Conservation (phyloP, 2,329 filamentous ascomycete genomes). For the Chaetomiaceae sp. region DNA sequence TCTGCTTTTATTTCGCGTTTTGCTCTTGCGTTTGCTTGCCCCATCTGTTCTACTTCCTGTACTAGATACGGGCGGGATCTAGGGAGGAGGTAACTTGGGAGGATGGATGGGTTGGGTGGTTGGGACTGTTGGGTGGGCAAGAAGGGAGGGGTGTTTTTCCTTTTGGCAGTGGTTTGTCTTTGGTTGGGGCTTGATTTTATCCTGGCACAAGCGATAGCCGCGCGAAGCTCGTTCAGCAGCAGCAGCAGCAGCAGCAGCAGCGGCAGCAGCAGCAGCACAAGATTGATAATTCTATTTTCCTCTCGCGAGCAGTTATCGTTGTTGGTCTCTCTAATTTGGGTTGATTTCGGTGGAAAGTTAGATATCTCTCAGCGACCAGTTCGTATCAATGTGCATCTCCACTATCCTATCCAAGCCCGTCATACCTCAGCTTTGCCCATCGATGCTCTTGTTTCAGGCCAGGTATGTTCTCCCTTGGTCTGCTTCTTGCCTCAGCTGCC, state of each 20-base stretch:
- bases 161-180: conserved; percentile 6
- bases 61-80: conserved; percentile 25
- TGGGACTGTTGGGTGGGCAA: conserved; percentile 8
- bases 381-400: conserved; percentile 1
- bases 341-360: not conserved
- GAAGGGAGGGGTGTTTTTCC: conserved; percentile 2
- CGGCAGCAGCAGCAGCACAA: too few species aligned
- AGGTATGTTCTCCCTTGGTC: too few species aligned
- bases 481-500: too few species aligned
- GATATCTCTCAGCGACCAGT: not conserved
- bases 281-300: conserved; percentile 7
- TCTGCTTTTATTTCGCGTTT: conserved; percentile 17
- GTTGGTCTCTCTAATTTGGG: not conserved
- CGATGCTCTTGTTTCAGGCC: too few species aligned
- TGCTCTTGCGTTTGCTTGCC: conserved; percentile 22
- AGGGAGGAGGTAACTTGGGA: conserved; percentile 12
- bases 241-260: too few species aligned
- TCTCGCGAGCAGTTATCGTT: not conserved
- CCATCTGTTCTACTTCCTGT: conserved; percentile 27
- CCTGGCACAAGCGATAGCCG: conserved; percentile 1
- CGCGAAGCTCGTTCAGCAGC: conserved; percentile 2
- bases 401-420: not conserved
- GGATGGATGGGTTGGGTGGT: conserved; percentile 12
- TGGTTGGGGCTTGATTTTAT: not conserved
- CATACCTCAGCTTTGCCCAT: too few species aligned